These are phyloP conservation scores for Pseudocercospora macadamiae DNA, from an alignment of 2,329 filamentous ascomycete genomes.

Conservation along the genomic window DNA sequence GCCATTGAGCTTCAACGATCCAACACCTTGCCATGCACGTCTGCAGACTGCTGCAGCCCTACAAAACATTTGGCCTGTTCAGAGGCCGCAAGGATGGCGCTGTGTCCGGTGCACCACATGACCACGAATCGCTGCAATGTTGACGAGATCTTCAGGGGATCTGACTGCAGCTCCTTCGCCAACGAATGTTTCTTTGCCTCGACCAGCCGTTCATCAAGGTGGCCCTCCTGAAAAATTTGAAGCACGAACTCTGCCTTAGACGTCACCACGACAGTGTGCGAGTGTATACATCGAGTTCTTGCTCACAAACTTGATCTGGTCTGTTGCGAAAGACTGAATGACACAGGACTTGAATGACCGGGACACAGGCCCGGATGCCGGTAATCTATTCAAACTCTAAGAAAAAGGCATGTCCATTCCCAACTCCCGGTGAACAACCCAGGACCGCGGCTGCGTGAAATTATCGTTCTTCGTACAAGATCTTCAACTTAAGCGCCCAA, in stretches of 20 bases:
- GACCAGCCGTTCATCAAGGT: not conserved
- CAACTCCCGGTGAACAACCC: too few species aligned
- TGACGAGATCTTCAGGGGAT: not conserved
- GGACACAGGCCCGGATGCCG: not conserved
- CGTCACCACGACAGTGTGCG: not conserved
- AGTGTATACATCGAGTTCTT: not conserved
- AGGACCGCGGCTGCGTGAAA: too few species aligned
- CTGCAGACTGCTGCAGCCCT: slow-evolving; percentile 3
- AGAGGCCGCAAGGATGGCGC: not conserved
- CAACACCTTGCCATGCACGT: not conserved
- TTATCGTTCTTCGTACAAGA: too few species aligned
- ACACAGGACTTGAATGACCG: not conserved
- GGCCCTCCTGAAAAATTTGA: not conserved
- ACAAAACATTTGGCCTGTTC: not conserved
- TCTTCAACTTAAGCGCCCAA: not conserved
- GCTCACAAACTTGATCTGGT: not conserved
- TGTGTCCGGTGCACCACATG: not conserved
- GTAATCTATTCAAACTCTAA: not conserved
- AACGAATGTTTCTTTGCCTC: not conserved
- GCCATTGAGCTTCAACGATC: not conserved
- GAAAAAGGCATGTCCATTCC: too few species aligned
- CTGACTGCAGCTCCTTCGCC: not conserved
- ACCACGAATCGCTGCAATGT: not conserved
- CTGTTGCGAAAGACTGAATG: not conserved
- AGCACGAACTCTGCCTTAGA: not conserved